Conservation (phyloP, 2,329 filamentous ascomycete species). For the Arachnomyces sp. region DNA sequence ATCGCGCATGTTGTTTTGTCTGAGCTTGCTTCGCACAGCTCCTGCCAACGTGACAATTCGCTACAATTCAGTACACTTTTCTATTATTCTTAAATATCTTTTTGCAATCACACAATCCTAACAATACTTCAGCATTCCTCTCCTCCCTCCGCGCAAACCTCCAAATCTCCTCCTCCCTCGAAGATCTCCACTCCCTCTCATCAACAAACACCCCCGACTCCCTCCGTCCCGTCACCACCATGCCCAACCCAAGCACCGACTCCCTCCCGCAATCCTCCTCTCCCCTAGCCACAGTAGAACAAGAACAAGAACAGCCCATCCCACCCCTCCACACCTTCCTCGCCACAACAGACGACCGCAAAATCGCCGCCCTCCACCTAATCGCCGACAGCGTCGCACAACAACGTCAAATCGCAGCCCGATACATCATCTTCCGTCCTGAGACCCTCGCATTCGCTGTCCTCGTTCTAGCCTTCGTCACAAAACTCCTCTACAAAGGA, state of each 20-base stretch:
- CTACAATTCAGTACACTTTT: too few species aligned
- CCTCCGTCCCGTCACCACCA: slow-evolving; percentile 42
- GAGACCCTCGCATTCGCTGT: slow-evolving; percentile 36
- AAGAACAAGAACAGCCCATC: slow-evolving; percentile 11
- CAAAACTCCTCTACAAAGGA: slow-evolving; percentile 31
- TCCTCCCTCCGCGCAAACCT: slow-evolving; percentile 74
- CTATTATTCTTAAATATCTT: too few species aligned
- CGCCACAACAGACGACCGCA: slow-evolving; percentile 46
- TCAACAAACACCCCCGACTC: slow-evolving; percentile 55
- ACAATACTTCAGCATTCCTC: slow-evolving; percentile 60
- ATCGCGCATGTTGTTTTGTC: too few species aligned
- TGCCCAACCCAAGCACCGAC: slow-evolving; percentile 28
- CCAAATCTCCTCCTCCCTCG: slow-evolving; percentile 46
- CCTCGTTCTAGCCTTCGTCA: slow-evolving; percentile 30
- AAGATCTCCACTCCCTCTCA: slow-evolving; percentile 43
- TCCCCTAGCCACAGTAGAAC: too few species aligned
- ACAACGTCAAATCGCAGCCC: slow-evolving; percentile 62
- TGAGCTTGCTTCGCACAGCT: too few species aligned
- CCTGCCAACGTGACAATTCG: too few species aligned
- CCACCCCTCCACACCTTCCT: slow-evolving; percentile 27
- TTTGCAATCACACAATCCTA: too few species aligned
- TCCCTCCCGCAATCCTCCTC: too few species aligned
- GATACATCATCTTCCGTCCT: slow-evolving; percentile 55
- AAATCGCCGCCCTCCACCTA: slow-evolving; percentile 59
- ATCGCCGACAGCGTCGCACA: slow-evolving; percentile 76